Conservation (phyloP, 2,329 filamentous ascomycete species). For the Elsinoe arachidis region DNA sequence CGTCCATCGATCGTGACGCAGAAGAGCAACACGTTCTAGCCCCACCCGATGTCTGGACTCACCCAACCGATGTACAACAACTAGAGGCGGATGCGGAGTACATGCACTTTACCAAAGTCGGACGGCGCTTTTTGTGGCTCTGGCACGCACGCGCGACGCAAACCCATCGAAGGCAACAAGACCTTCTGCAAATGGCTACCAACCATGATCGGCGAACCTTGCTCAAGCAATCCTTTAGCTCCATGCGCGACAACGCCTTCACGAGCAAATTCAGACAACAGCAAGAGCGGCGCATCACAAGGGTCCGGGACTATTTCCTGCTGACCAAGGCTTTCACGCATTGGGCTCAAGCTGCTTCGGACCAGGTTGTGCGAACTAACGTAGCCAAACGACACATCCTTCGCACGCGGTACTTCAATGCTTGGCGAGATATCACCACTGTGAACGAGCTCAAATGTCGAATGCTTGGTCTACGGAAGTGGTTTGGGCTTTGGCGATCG, state of each 20-base stretch:
- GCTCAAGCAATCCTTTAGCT: constrained; percentile 44
- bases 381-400: constrained; percentile 63
- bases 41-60: not conserved
- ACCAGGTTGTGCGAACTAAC: constrained; percentile 57
- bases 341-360: constrained; percentile 58
- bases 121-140: constrained; percentile 41
- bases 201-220: constrained; percentile 43
- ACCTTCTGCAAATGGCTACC: constrained; percentile 20
- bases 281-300: constrained; percentile 51
- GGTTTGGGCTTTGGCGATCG: constrained; percentile 45
- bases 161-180: constrained; percentile 40
- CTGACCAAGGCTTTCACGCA: constrained; percentile 56
- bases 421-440: constrained; percentile 58
- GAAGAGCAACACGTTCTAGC: not conserved
- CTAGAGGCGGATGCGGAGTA: not conserved
- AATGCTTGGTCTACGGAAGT: constrained; percentile 46
- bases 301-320: constrained; percentile 58
- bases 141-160: constrained; percentile 26
- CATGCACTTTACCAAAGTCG: constrained; percentile 13
- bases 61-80: not conserved
- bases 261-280: constrained; percentile 44
- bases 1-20: not conserved
- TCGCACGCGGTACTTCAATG: constrained; percentile 58
- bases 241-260: constrained; percentile 38
- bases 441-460: constrained; percentile 49